Conservation (phyloP, 257 asterid species). For the Solanum rostratum region DNA sequence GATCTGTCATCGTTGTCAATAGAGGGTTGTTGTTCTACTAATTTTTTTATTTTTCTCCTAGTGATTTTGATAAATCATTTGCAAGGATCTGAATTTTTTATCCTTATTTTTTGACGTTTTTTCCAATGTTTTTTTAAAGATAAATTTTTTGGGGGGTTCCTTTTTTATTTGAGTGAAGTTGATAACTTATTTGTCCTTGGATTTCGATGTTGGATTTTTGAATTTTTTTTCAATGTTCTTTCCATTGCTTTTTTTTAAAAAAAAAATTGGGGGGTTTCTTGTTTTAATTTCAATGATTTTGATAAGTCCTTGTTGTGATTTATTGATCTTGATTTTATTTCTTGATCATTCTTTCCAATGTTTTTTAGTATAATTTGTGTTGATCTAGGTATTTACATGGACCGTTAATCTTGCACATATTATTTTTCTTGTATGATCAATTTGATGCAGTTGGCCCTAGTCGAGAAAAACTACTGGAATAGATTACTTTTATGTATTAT, state of each 20-base stretch:
- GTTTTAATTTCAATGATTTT: not conserved
- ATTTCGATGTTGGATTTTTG: not conserved
- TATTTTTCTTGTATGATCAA: not conserved
- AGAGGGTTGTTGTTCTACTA: too few species aligned
- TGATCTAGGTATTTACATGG: not conserved
- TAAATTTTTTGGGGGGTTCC: not conserved
- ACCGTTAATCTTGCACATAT: not conserved
- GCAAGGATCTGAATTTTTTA: not conserved
- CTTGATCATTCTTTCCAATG: not conserved
- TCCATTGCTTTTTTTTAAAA: not conserved
- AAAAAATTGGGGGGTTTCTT: not conserved
- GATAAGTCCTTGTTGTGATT: not conserved
- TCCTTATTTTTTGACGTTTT: not conserved
- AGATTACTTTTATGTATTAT: not conserved
- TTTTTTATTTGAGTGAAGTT: not conserved
- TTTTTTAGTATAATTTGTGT: not conserved
- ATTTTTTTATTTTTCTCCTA: not conserved
- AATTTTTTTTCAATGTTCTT: not conserved
- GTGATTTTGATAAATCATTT: not conserved
- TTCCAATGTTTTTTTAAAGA: not conserved
- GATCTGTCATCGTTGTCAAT: too few species aligned
- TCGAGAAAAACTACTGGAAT: not conserved
- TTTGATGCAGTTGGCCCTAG: not conserved
- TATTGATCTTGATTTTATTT: not conserved
- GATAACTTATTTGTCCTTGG: not conserved